Evolutionary conservation across 306 rosid species (phyloP), one percentile per base, ranked within the genome.

Genomic region (Fragaria nilgerrensis): DNA sequence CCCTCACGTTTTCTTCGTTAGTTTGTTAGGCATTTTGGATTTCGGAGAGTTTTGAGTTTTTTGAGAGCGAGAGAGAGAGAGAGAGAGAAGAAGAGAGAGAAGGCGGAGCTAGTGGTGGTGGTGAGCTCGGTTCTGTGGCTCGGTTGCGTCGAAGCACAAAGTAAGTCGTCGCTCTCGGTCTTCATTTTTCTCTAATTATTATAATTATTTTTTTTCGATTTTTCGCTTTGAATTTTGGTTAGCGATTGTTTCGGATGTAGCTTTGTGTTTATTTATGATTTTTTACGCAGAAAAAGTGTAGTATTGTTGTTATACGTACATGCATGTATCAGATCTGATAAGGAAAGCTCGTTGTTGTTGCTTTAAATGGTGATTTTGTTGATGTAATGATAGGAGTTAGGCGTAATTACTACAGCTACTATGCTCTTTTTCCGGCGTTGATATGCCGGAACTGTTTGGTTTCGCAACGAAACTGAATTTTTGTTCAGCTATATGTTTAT

Each of bases 291-390:
- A 16, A 63, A 15, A 15, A 16, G 19, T 63, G 44, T 16, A 17
- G 23, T 34, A 25, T 5, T 61, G 36, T 61, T 61, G 41, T 70
- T 41, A 53, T 68, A 69, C 58, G 49, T 75, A 6, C 70, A 1
- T 75, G 12, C 47, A 64, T 81, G 66, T 48, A 27, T 65, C 85
- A 85, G 90, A 88, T 88, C 91, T 88, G 83, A 79, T 29, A n/a
- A 53, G 64, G 80, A 74, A 77, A 44, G 11, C 78, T 64, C 34
- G 53, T 63, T 37, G 44, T 53, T 71, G 41, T 6, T 37, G 63
- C 69, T 74, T 58, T 53, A 32, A 50, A 71, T 73, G 39, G 47
- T 75, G 49, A 63, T 17, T 32, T 79, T 23, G 47, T 72, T 52
- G 44, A 56, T 59, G 36, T 59, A 58, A 23, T 14, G 13, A 3